Percentiles rank a stretch among this genome's conserved stretches.
Evolutionary conservation across 2,329 filamentous ascomycete species (phyloP).

Genomic region (Penicillium sclerotiorum): DNA sequence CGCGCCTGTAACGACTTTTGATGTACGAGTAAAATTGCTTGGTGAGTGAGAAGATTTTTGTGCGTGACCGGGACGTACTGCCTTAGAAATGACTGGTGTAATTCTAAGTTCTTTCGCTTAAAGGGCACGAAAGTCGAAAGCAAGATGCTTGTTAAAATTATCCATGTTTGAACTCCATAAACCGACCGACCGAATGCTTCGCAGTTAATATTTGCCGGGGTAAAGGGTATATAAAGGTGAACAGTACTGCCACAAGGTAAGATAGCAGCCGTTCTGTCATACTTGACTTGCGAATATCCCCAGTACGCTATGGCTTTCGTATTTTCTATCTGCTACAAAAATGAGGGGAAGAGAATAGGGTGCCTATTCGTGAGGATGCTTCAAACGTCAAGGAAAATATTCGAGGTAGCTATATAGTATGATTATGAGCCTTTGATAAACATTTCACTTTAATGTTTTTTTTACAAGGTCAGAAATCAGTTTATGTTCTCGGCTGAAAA

Average conservation of each 20-base stretch:
- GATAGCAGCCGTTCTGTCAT: not conserved
- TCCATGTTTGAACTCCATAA: not conserved
- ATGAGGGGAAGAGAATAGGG: not conserved
- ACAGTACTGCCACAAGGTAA: no score
- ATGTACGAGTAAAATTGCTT: not conserved
- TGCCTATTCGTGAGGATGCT: not conserved
- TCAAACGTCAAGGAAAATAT: not conserved
- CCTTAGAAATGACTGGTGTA: not conserved
- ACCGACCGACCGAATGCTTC: not conserved
- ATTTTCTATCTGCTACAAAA: not conserved
- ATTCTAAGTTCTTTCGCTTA: not conserved
- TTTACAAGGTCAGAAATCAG: not conserved
- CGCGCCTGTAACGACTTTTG: slow-evolving; percentile 3
- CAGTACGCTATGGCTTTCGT: not conserved
- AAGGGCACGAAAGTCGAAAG: not conserved
- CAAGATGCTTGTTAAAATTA: not conserved
- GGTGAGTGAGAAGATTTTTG: not conserved
- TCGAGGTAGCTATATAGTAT: not conserved
- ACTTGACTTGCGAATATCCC: not conserved
- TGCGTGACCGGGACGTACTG: not conserved
- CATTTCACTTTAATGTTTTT: not conserved
- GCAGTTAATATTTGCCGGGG: not conserved
- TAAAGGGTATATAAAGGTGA: no score
- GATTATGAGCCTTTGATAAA: not conserved
- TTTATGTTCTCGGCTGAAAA: not conserved